phyloP scores from a whole-genome alignment of 306 rosid genomes.

The Rosa chinensis region DNA sequence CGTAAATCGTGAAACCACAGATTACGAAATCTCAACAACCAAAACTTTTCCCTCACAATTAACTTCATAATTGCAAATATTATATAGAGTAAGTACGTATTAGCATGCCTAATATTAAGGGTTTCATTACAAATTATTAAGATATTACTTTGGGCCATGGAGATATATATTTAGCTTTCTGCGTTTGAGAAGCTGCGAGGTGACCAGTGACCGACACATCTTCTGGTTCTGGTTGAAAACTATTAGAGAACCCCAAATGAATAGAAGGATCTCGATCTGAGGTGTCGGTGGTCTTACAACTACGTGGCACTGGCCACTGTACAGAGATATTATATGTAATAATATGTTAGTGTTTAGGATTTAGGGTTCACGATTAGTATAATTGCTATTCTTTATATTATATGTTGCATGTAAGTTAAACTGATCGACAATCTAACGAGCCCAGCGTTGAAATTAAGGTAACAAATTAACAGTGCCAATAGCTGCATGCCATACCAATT shows the following conservation, averaged over 20 bases:
- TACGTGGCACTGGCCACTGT: background rate
- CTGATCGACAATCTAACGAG: background rate
- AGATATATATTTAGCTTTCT: background rate
- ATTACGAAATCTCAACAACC: slow-evolving; percentile 15
- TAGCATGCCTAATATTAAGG: background rate
- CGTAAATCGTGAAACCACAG: background rate
- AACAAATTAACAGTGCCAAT: background rate
- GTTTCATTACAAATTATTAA: background rate
- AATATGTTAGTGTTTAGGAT: no score
- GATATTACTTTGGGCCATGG: background rate
- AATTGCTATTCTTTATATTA: background rate
- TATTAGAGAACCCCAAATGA: background rate
- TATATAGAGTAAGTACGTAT: background rate
- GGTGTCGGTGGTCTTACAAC: background rate
- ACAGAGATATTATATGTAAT: background rate
- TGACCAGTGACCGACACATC: background rate
- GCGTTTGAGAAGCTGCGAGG: background rate
- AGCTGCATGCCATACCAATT: background rate
- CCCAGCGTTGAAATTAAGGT: background rate
- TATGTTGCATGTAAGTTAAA: background rate
- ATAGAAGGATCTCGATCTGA: background rate
- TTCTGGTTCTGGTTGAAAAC: background rate
- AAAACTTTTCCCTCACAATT: background rate
- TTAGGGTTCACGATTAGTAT: background rate
- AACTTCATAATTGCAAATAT: background rate